Evolutionary conservation across 148 eudicot genomes (phyloP).

Genomic region (Arbutus unedo): DNA sequence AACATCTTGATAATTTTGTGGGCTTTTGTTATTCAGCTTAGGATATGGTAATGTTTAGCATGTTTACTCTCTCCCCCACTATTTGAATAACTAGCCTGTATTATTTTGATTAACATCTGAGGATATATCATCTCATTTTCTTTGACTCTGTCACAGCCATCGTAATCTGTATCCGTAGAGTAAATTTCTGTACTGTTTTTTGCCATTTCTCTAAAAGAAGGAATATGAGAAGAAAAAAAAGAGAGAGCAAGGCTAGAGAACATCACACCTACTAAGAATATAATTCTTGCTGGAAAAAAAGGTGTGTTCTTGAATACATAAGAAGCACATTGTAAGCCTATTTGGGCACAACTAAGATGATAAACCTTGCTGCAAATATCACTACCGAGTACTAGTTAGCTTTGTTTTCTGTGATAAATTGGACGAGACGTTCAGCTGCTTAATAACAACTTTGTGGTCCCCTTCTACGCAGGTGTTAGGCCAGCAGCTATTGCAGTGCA

Average conservation of each 20-base stretch:
- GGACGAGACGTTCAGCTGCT: neutral
- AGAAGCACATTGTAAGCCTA: neutral
- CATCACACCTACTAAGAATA: neutral
- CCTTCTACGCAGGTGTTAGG: conserved; percentile 56
- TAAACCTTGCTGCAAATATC: neutral
- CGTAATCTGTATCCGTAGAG: neutral
- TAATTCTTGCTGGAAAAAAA: neutral
- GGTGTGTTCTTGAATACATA: neutral
- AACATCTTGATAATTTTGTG: neutral
- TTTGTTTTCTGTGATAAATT: conserved; percentile 2
- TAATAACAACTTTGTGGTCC: neutral
- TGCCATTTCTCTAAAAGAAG: neutral
- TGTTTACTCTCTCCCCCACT: neutral
- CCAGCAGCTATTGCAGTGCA: conserved; percentile 76
- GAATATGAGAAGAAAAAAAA: neutral
- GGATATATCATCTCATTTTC: neutral
- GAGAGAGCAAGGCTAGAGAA: neutral
- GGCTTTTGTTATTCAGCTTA: neutral
- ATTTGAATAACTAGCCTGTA: neutral
- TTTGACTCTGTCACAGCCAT: neutral
- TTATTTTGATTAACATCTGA: neutral
- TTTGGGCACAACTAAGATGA: neutral
- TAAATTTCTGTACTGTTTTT: neutral
- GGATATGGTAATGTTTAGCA: neutral
- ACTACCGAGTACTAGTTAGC: neutral